Conservation (phyloP, 768 basidiomycete genomes). For the Leccinum ochraceum region DNA sequence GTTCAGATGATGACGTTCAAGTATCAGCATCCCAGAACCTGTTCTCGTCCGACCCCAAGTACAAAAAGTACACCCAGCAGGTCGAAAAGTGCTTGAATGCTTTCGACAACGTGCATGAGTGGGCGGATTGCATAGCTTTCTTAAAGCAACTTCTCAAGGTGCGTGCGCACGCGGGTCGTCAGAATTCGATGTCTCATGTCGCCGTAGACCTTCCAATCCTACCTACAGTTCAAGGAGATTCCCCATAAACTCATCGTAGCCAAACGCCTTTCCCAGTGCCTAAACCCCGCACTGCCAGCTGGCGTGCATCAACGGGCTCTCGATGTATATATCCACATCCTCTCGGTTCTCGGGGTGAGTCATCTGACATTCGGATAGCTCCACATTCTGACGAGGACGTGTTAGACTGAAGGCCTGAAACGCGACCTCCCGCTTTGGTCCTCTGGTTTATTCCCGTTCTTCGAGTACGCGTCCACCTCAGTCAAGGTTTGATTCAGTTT, state of each 20-base stretch:
- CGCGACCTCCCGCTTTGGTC: conserved; percentile 93
- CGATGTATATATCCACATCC: conserved; percentile 91
- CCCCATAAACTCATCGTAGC: conserved; percentile 92
- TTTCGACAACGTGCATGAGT: conserved; percentile 96
- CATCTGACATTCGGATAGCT: background rate
- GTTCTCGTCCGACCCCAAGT: conserved; percentile 84
- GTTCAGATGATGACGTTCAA: conserved; percentile 1
- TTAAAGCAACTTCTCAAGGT: conserved; percentile 93
- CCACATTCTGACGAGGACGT: conserved; percentile 11
- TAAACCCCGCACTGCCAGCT: conserved; percentile 96
- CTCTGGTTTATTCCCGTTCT: conserved; percentile 96
- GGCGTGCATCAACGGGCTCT: conserved; percentile 96
- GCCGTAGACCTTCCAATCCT: conserved; percentile 86
- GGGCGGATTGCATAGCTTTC: conserved; percentile 99
- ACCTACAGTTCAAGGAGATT: conserved; percentile 94
- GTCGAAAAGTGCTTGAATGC: conserved; percentile 92
- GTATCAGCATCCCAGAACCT: conserved; percentile 52
- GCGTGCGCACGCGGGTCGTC: conserved; percentile 10
- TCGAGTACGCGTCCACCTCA: conserved; percentile 98
- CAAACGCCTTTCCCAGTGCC: conserved; percentile 92
- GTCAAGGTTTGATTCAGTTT: conserved; percentile 66
- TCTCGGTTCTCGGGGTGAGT: conserved; percentile 87
- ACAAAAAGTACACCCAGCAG: conserved; percentile 89
- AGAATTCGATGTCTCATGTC: background rate
- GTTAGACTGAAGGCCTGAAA: conserved; percentile 80